Evolutionary conservation across 306 rosid genomes (phyloP).

Genomic region (Vigna unguiculata): DNA sequence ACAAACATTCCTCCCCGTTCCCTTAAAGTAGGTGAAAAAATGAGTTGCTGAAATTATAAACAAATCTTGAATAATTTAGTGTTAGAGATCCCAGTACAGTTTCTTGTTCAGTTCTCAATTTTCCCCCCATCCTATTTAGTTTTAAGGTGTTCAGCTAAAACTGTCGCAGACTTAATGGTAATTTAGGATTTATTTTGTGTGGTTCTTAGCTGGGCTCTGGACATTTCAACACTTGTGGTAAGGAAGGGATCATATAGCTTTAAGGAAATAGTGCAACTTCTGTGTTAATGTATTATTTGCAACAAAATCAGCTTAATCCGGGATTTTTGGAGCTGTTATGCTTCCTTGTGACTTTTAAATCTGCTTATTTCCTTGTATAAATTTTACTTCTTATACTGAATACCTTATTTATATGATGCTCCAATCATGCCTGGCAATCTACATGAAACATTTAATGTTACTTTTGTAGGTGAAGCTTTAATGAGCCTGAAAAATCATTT

Average conservation of each 20-base stretch:
- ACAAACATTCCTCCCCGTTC: neutral
- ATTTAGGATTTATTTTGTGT: constrained; percentile 15
- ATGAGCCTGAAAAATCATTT: neutral
- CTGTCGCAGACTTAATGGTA: constrained; percentile 27
- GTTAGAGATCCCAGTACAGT: constrained; percentile 31
- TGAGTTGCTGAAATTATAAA: constrained; percentile 25
- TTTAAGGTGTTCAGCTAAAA: constrained; percentile 23
- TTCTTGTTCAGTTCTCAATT: neutral
- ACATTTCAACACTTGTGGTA: constrained; percentile 11
- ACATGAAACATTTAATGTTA: constrained; percentile 18
- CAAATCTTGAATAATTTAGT: constrained; percentile 6
- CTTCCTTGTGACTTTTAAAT: neutral
- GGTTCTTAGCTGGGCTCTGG: constrained; percentile 4
- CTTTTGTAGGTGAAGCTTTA: constrained; percentile 17
- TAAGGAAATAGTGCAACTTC: constrained; percentile 16
- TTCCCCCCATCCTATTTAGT: neutral
- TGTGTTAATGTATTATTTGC: neutral
- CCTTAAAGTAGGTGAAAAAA: neutral
- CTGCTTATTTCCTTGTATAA: neutral
- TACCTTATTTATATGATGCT: constrained; percentile 16
- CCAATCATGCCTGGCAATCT: constrained; percentile 6
- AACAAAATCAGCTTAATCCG: constrained; percentile 8
- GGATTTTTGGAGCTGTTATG: neutral
- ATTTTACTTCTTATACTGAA: neutral
- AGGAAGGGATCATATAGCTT: constrained; percentile 9